A percentile compares a stretch with the other conserved stretches of the same genome.
Conservation (phyloP, 345 rosid species). For the Populus ilicifolia region DNA sequence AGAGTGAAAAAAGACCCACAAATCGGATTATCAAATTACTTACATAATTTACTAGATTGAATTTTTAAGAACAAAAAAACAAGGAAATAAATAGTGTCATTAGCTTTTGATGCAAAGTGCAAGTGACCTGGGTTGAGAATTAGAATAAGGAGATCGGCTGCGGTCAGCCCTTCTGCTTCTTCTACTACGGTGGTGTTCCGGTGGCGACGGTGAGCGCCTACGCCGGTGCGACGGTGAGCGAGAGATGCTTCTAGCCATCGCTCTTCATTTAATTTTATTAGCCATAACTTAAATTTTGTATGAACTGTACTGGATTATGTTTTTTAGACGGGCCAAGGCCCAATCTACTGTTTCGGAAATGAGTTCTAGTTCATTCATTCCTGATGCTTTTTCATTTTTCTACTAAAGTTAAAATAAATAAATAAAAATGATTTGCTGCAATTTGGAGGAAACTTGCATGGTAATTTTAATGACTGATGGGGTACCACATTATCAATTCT, state of each 20-base stretch:
- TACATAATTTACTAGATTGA: background rate
- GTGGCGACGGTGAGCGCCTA: constrained; percentile 37
- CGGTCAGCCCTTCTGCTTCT: constrained; percentile 42
- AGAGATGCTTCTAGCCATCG: constrained; percentile 55
- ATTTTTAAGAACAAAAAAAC: background rate
- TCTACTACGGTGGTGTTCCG: constrained; percentile 33
- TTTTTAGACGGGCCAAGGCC: background rate
- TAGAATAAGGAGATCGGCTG: constrained; percentile 37
- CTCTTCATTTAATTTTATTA: background rate
- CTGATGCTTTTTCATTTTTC: background rate
- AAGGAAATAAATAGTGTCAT: background rate
- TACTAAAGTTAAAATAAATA: background rate
- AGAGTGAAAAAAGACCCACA: background rate
- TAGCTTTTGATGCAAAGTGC: background rate
- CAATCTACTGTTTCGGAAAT: background rate
- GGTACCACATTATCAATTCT: too few relatives aligned
- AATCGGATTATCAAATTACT: background rate
- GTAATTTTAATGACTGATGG: too few relatives aligned
- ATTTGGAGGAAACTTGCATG: too few relatives aligned
- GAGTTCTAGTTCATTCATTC: background rate
- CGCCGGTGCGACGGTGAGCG: constrained; percentile 67
- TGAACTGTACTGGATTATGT: background rate
- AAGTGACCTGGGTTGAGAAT: constrained; percentile 34
- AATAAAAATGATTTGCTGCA: too few relatives aligned
- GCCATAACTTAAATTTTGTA: background rate